phyloP scores from a whole-genome alignment of 2,329 filamentous ascomycete genomes.

The Penicillium psychrosexuale region DNA sequence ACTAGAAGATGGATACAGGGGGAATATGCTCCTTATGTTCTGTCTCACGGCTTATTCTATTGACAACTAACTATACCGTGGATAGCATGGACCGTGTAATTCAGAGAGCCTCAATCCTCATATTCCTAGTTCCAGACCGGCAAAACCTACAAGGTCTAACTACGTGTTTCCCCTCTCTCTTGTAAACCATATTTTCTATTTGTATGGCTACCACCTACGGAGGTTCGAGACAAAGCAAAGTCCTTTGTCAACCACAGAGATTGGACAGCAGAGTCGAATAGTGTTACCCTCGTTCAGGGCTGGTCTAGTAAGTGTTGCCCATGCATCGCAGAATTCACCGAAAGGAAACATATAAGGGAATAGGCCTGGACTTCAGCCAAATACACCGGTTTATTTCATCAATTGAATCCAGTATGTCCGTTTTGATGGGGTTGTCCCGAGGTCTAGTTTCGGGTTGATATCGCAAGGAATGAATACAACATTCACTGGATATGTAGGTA shows the following conservation, averaged over 20 bases:
- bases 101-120: background rate
- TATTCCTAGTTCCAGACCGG: background rate
- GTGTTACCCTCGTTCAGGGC: background rate
- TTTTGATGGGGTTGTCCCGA: background rate
- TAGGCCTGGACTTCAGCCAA: background rate
- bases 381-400: background rate
- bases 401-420: background rate
- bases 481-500: too few species aligned
- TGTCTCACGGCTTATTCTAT: background rate
- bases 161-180: background rate
- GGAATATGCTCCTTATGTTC: background rate
- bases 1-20: too few species aligned
- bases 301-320: background rate
- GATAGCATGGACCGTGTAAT: background rate
- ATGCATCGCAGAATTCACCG: background rate
- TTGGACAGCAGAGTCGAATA: background rate
- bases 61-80: too few species aligned
- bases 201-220: background rate
- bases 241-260: background rate
- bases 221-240: background rate
- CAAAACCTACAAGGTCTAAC: background rate
- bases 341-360: background rate
- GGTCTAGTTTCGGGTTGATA: background rate
- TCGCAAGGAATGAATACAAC: background rate
- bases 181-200: background rate